Percentiles rank a stretch among this genome's conserved stretches.
phyloP scores from a whole-genome alignment of 139 green algal genomes.

The Micromonas pusilla region DNA sequence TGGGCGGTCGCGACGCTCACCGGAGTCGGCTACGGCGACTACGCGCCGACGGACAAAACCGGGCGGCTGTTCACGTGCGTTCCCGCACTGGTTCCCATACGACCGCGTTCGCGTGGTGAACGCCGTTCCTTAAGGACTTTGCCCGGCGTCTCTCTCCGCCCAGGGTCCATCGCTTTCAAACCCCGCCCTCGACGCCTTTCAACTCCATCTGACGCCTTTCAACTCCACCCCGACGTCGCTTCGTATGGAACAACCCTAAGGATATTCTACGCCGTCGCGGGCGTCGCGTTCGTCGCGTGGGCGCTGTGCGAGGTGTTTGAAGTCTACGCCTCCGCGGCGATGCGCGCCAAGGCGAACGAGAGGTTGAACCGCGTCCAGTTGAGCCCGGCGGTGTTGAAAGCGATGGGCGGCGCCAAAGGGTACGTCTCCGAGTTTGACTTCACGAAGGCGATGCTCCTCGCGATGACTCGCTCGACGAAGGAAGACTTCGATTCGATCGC shows the following conservation, averaged over 20 bases:
- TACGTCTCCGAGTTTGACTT: constrained; percentile 9
- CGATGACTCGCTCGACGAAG: neutral
- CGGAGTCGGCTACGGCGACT: constrained; percentile 7
- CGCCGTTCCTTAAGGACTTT: too few species aligned
- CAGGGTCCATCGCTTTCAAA: too few species aligned
- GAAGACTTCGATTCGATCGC: neutral
- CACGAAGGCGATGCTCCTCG: neutral
- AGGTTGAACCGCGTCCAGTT: constrained; percentile 7
- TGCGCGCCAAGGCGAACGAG: neutral
- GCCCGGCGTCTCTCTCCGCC: too few species aligned
- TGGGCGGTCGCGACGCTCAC: constrained; percentile 5
- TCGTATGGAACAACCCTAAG: too few species aligned
- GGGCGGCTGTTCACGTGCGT: neutral
- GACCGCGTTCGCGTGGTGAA: too few species aligned
- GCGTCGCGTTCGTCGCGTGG: neutral
- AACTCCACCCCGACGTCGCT: too few species aligned
- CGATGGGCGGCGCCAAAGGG: constrained; percentile 3
- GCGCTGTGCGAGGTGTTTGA: neutral
- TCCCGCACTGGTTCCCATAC: neutral
- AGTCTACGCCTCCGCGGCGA: neutral
- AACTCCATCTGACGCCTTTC: too few species aligned
- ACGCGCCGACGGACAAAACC: neutral
- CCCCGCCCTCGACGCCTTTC: too few species aligned
- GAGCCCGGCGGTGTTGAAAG: neutral
- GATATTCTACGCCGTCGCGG: too few species aligned